phyloP scores from a whole-genome alignment of 176 grass and related monocot genomes.

The Metroxylon sagu region DNA sequence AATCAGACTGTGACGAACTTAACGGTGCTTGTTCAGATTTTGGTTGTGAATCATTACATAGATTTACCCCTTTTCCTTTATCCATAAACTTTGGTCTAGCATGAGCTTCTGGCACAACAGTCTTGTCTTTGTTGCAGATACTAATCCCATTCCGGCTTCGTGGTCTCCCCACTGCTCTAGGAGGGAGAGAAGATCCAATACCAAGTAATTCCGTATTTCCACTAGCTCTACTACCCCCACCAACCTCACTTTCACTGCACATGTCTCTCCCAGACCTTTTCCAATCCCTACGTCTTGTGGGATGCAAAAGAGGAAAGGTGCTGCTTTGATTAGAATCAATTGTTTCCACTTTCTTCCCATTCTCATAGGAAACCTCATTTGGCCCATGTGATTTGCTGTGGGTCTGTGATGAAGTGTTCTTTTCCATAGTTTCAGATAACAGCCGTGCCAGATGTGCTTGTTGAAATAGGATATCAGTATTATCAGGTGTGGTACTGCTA shows the following conservation, averaged over 20 bases:
- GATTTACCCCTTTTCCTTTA: conserved; percentile 29
- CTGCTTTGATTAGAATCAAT: conserved; percentile 18
- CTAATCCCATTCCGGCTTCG: conserved; percentile 21
- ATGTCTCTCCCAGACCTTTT: conserved; percentile 14
- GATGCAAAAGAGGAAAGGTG: conserved; percentile 2
- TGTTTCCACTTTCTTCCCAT: conserved; percentile 18
- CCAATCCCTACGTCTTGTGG: conserved; percentile 6
- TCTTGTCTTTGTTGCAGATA: conserved; percentile 32
- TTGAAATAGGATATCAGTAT: conserved; percentile 12
- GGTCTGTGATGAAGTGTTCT: conserved; percentile 4
- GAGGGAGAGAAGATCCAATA: conserved; percentile 21
- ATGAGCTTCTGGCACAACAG: conserved; percentile 23
- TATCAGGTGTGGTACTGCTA: conserved; percentile 5
- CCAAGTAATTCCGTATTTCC: conserved; percentile 15
- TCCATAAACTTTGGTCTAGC: conserved; percentile 14
- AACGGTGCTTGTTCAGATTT: conserved; percentile 16
- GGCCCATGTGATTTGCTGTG: background rate
- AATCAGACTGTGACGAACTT: conserved; percentile 15
- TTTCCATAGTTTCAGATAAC: conserved; percentile 15
- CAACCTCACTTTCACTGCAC: conserved; percentile 12
- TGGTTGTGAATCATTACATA: conserved; percentile 1
- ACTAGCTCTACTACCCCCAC: conserved; percentile 4
- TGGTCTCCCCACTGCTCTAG: conserved; percentile 19
- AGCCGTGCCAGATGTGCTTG: conserved; percentile 31
- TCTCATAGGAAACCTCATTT: conserved; percentile 14